Evolutionary conservation across 2,329 filamentous ascomycete species (phyloP).

Genomic region (Sporothrix pseudoabietina): DNA sequence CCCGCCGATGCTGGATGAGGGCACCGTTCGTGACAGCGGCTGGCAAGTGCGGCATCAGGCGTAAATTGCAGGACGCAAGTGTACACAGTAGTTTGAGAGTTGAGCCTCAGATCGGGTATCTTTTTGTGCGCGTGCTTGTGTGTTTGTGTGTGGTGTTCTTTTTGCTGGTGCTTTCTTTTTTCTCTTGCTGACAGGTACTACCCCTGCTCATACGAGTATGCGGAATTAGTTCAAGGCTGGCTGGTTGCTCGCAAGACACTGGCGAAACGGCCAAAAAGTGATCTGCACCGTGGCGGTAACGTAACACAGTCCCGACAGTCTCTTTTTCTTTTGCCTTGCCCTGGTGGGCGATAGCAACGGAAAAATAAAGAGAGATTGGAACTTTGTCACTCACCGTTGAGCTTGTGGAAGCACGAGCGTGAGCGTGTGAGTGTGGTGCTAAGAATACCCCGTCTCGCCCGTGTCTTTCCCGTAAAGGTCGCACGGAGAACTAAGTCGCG

Average conservation of each 20-base stretch:
- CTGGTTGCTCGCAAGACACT: slow-evolving; percentile 21
- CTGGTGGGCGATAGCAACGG: background rate
- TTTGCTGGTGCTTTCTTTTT: background rate
- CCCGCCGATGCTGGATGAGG: background rate
- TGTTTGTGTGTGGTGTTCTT: background rate
- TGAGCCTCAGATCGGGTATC: background rate
- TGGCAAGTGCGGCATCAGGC: background rate
- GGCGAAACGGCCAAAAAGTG: slow-evolving; percentile 23
- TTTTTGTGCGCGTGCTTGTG: background rate
- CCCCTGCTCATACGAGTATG: slow-evolving; percentile 13
- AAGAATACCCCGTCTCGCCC: slow-evolving; percentile 10
- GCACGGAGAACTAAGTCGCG: background rate
- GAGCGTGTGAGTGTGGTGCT: background rate
- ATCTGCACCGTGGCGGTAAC: slow-evolving; percentile 24
- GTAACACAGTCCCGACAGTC: slow-evolving; percentile 11
- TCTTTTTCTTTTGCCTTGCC: background rate
- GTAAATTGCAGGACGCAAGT: background rate
- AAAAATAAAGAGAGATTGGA: background rate
- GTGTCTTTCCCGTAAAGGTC: background rate
- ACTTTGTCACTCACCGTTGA: background rate
- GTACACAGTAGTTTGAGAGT: background rate
- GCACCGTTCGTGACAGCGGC: background rate
- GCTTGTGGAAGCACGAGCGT: background rate
- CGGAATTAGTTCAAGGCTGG: slow-evolving; percentile 5
- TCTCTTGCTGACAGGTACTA: slow-evolving; percentile 1